A percentile compares a stretch with the other conserved stretches of the same genome.
Conservation (phyloP, 108 stramenopile genomes). For the Hondaea fermentalgiana region DNA sequence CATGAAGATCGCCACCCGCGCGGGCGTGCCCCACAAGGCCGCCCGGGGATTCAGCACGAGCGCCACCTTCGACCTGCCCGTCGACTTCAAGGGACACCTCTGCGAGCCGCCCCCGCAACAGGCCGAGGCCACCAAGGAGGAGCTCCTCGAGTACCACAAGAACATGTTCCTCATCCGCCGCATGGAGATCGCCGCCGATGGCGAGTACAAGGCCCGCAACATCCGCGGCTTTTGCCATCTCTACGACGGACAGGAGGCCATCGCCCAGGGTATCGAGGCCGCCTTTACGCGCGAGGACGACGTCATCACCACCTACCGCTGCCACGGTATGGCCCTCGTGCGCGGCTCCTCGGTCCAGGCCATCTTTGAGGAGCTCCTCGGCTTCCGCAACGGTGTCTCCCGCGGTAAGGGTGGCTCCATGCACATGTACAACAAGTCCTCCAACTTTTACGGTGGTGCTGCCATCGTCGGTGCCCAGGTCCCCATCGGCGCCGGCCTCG, state of each 20-base stretch:
- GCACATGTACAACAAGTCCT: constrained; percentile 98
- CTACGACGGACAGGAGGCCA: constrained; percentile 95
- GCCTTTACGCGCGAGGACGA: constrained; percentile 76
- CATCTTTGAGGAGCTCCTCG: constrained; percentile 85
- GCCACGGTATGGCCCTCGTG: constrained; percentile 85
- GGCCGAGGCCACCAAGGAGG: constrained; percentile 67
- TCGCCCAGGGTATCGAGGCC: constrained; percentile 85
- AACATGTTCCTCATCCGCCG: constrained; percentile 99
- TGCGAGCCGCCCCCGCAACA: constrained; percentile 20
- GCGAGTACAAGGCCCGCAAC: constrained; percentile 88
- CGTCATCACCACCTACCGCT: constrained; percentile 94
- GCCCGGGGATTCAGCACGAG: not conserved
- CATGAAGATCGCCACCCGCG: not conserved
- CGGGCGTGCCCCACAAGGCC: not conserved
- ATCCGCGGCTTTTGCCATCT: constrained; percentile 99
- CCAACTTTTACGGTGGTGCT: constrained; percentile 95
- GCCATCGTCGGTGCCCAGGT: constrained; percentile 99
- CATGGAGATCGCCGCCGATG: constrained; percentile 99
- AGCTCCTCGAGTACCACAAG: constrained; percentile 79
- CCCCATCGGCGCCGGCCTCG: constrained; percentile 91
- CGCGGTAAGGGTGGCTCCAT: constrained; percentile 97
- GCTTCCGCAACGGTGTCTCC: constrained; percentile 60
- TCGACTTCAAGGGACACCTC: constrained; percentile 6
- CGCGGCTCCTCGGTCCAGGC: constrained; percentile 76
- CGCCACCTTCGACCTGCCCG: not conserved